Conservation (phyloP, 768 basidiomycete genomes). For the Auriscalpium vulgare region DNA sequence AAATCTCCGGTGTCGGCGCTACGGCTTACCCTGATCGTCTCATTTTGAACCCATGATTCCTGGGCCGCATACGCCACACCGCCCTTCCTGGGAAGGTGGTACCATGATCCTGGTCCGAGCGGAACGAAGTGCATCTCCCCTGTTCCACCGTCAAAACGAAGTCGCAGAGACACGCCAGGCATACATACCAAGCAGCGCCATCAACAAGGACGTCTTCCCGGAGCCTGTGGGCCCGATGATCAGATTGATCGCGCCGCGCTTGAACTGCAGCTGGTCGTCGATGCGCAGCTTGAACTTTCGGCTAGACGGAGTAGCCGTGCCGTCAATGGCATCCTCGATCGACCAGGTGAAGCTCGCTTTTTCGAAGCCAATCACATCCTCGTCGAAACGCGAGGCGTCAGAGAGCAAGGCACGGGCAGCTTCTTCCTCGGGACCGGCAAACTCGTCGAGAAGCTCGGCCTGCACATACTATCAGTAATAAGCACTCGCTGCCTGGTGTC, state of each 20-base stretch:
- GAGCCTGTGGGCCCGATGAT: constrained; percentile 50
- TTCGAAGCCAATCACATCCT: constrained; percentile 37
- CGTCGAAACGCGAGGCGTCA: constrained; percentile 6
- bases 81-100: constrained; percentile 54
- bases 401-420: constrained; percentile 9
- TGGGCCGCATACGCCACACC: constrained; percentile 80
- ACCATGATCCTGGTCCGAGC: constrained; percentile 48
- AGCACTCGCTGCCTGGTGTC: neutral
- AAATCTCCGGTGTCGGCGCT: neutral
- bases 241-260: constrained; percentile 43
- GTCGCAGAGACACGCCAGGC: neutral
- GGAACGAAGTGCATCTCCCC: constrained; percentile 63
- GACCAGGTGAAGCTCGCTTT: constrained; percentile 49
- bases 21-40: constrained; percentile 50
- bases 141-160: neutral
- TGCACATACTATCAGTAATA: neutral
- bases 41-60: constrained; percentile 81
- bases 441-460: constrained; percentile 26
- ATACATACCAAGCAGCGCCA: constrained; percentile 44
- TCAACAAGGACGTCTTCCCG: constrained; percentile 58
- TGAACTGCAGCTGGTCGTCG: constrained; percentile 48
- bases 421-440: constrained; percentile 7
- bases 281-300: constrained; percentile 44
- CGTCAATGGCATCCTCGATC: constrained; percentile 12
- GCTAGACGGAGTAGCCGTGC: constrained; percentile 32